Evolutionary conservation across 1,284 basidiomycete species (phyloP).

Genomic region (Heterobasidion parviporum): DNA sequence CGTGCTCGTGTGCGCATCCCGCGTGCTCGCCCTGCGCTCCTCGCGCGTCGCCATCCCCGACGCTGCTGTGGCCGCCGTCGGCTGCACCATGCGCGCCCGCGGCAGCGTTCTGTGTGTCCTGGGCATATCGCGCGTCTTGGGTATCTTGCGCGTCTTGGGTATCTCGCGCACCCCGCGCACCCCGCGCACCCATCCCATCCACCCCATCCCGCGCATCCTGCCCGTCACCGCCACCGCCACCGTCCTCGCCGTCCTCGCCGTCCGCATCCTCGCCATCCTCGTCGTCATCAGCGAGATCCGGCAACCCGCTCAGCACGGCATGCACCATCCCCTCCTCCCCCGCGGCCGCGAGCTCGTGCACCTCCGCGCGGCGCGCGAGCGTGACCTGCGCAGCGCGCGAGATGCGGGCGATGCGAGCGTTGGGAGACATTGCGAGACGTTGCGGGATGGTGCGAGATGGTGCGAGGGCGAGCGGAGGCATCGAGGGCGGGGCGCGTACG

Average conservation of each 20-base stretch:
- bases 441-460: too few species aligned
- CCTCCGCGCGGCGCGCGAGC: slow-evolving; percentile 52
- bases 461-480: too few species aligned
- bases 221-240: background rate
- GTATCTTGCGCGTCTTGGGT: too few species aligned
- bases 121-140: too few species aligned
- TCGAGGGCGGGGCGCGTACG: background rate
- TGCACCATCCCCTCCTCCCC: slow-evolving; percentile 83
- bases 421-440: too few species aligned
- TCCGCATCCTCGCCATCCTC: slow-evolving; percentile 11
- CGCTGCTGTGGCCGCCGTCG: too few species aligned
- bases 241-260: background rate
- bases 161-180: too few species aligned
- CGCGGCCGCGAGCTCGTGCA: slow-evolving; percentile 44
- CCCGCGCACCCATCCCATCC: too few species aligned
- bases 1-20: background rate
- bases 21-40: background rate
- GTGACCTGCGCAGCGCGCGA: slow-evolving; percentile 38
- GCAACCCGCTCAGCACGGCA: slow-evolving; percentile 67
- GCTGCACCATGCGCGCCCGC: too few species aligned
- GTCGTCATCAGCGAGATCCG: slow-evolving; percentile 46
- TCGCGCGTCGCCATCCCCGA: background rate
- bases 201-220: too few species aligned
- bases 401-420: background rate
- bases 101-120: too few species aligned